Evolutionary conservation across 2,329 filamentous ascomycete species (phyloP).

Genomic region (Westerdykella ornata): DNA sequence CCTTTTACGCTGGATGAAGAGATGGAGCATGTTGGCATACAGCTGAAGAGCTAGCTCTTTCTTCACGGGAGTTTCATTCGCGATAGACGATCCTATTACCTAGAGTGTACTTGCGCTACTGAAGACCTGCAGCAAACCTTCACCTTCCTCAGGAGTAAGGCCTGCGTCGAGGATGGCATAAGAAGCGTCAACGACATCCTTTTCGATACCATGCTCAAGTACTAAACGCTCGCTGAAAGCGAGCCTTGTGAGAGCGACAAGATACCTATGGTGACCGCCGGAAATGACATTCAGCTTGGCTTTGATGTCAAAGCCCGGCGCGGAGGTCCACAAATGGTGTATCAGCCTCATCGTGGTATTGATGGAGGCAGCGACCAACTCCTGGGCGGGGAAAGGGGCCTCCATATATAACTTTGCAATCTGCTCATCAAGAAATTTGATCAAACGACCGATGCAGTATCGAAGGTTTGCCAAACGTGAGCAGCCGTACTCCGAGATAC

Average conservation of each 20-base stretch:
- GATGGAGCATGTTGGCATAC: too few relatives aligned
- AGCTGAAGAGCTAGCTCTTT: too few relatives aligned
- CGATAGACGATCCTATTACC: too few relatives aligned
- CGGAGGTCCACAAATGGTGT: conserved; percentile 53
- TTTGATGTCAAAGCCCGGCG: conserved; percentile 61
- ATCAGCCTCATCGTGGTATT: conserved; percentile 57
- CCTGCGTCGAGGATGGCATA: conserved; percentile 73
- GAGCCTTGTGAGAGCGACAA: conserved; percentile 73
- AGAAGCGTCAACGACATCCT: conserved; percentile 73
- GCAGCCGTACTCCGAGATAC: conserved; percentile 53
- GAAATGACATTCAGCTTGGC: conserved; percentile 63
- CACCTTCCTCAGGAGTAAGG: conserved; percentile 72
- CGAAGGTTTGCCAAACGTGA: conserved; percentile 61
- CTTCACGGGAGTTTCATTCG: too few relatives aligned
- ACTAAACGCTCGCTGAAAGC: conserved; percentile 77
- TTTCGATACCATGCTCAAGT: conserved; percentile 68
- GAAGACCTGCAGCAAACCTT: conserved; percentile 49
- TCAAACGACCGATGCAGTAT: conserved; percentile 65
- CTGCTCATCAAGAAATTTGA: conserved; percentile 68
- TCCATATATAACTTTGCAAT: conserved; percentile 53
- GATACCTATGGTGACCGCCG: conserved; percentile 73
- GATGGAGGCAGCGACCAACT: conserved; percentile 45
- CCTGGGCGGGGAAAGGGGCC: conserved; percentile 30
- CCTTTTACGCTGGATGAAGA: too few relatives aligned
- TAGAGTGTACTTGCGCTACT: conserved; percentile 12